These are phyloP conservation scores for Calocera viscosa DNA, from an alignment of 768 basidiomycete genomes.

Conservation along the genomic window DNA sequence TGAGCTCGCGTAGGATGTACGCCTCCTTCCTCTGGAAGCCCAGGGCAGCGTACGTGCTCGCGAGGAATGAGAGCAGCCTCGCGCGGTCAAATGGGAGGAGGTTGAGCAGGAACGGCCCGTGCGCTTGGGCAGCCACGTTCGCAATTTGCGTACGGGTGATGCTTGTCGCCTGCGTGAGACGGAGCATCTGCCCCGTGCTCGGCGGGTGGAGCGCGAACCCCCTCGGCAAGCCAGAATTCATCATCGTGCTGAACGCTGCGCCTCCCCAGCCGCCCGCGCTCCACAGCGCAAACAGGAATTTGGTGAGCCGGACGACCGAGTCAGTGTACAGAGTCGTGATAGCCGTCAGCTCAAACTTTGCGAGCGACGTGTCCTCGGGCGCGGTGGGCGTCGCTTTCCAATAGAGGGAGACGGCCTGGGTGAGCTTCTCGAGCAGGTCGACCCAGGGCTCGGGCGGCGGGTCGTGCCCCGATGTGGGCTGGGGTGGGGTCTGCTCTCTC, in stretches of 20 bases:
- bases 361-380: conserved; percentile 20
- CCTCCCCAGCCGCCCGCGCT: conserved; percentile 81
- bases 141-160: conserved; percentile 60
- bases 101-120: conserved; percentile 79
- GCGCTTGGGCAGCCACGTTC: conserved; percentile 50
- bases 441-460: conserved; percentile 50
- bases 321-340: conserved; percentile 54
- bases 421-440: conserved; percentile 60
- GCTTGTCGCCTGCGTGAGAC: conserved; percentile 53
- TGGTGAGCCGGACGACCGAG: conserved; percentile 57
- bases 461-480: conserved; percentile 15
- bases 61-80: conserved; percentile 52
- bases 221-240: conserved; percentile 54
- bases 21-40: conserved; percentile 84
- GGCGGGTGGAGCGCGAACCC: conserved; percentile 24
- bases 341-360: conserved; percentile 45
- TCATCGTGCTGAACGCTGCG: conserved; percentile 59
- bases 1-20: conserved; percentile 70
- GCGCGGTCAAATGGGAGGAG: conserved; percentile 67
- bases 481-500: conserved; percentile 19
- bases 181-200: conserved; percentile 45
- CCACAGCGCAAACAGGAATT: conserved; percentile 67
- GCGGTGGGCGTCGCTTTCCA: conserved; percentile 38
- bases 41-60: conserved; percentile 63
- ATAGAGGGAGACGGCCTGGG: conserved; percentile 51